Conservation (phyloP, 345 rosid genomes). For the Microthlaspi erraticum region DNA sequence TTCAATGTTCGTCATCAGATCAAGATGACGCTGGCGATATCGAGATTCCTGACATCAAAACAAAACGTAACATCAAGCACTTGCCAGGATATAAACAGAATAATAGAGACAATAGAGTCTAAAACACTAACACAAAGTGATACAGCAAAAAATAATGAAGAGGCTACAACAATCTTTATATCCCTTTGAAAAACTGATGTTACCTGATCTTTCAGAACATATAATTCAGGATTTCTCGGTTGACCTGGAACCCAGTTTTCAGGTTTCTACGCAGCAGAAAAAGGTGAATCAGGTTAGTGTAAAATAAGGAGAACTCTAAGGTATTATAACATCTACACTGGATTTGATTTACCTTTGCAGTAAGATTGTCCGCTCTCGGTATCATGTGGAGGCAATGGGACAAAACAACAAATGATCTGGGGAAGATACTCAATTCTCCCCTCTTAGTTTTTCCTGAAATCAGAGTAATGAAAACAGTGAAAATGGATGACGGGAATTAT, state of each 20-base stretch:
- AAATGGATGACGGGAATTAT: not conserved
- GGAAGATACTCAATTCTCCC: constrained; percentile 93
- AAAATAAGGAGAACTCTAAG: constrained; percentile 12
- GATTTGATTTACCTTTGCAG: constrained; percentile 54
- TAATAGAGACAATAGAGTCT: not conserved
- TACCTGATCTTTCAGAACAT: constrained; percentile 94
- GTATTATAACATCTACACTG: not conserved
- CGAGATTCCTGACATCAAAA: constrained; percentile 71
- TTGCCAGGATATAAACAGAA: not conserved
- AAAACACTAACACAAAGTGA: not conserved
- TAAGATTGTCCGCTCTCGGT: constrained; percentile 63
- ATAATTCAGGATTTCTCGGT: constrained; percentile 79
- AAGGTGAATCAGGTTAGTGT: constrained; percentile 23
- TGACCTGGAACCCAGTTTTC: constrained; percentile 74
- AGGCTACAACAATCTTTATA: not conserved
- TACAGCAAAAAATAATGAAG: constrained; percentile 16
- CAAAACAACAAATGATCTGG: constrained; percentile 59
- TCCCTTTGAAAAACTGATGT: constrained; percentile 4
- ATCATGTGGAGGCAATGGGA: constrained; percentile 98
- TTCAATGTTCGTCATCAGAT: constrained; percentile 81
- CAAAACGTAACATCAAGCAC: constrained; percentile 13
- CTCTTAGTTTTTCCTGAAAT: constrained; percentile 82
- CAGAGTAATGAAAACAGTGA: not conserved
- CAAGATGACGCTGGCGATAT: constrained; percentile 89
- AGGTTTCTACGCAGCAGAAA: constrained; percentile 56